Evolutionary conservation across 2,329 filamentous ascomycete species (phyloP), one percentile per base, ranked within the genome.

Genomic region (Phialocephala sp.): DNA sequence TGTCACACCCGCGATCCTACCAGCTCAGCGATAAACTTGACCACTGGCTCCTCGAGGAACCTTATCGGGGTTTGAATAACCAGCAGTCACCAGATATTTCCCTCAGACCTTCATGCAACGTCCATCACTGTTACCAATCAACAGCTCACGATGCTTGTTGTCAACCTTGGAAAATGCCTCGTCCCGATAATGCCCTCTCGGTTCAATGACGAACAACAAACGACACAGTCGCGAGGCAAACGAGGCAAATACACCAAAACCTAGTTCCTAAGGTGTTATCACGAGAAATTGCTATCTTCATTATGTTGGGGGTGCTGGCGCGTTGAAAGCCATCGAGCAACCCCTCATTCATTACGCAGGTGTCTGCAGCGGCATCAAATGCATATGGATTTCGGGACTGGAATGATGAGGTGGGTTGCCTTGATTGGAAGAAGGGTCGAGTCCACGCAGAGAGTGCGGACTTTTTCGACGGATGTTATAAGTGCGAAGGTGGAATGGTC

Each of bases 121-220:
- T 54, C 50, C 50, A 32, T 27, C 11, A 32, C 14, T 15, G 1
- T 27, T 12, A 18, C 50, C 50, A 54, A 54, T 54, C 50, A 54
- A 32, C 50, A 14, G 8, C 50, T 8, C 24, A 24, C 4, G 50
- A 32, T 54, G 5, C 12, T 18, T 14, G 8, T 12, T 54, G 24
- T 35, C 27, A 54, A 54, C 50, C 50, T 54, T 54, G 50, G 24
- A 32, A 14, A 20, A 54, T 54, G 50, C 50, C 50, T 32, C 22
- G 27, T 54, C 27, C 50, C 24, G 22, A 54, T 18, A 54, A 54
- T 54, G 50, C 50, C 50, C 50, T 35, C 18, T 54, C 50, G 50
- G 50, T 14, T 32, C 22, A 8, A 3, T 2, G 50, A 54, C 50
- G 24, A 54, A 54, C 50, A 5, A 54, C 8, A 12, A 22, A 50